These are phyloP conservation scores for Cladosporium colombiae DNA, from an alignment of 2,329 filamentous ascomycete species.

Conservation along the genomic window DNA sequence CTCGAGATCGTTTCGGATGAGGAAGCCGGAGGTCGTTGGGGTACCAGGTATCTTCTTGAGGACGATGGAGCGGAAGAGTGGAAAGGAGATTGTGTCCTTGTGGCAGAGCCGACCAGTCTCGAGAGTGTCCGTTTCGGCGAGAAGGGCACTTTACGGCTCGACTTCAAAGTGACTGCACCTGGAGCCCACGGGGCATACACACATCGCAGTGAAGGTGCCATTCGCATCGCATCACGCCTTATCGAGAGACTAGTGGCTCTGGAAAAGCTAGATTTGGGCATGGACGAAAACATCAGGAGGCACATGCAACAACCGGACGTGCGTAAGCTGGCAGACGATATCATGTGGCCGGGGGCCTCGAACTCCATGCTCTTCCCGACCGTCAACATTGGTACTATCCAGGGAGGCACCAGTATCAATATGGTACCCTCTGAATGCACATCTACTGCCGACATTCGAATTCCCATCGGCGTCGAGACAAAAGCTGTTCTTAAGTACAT, in stretches of 20 bases:
- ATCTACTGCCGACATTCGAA: slow-evolving; percentile 45
- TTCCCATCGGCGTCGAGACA: slow-evolving; percentile 42
- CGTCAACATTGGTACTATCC: slow-evolving; percentile 45
- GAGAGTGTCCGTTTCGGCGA: slow-evolving; percentile 45
- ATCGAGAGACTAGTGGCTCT: slow-evolving; percentile 36
- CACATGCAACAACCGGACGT: slow-evolving; percentile 38
- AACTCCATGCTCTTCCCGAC: slow-evolving; percentile 40
- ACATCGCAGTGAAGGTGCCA: slow-evolving; percentile 43
- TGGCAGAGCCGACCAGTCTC: slow-evolving; percentile 43
- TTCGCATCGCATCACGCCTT: slow-evolving; percentile 38
- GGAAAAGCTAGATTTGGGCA: slow-evolving; percentile 32
- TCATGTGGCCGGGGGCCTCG: slow-evolving; percentile 42
- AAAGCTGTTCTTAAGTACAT: slow-evolving; percentile 35
- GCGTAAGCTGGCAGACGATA: slow-evolving; percentile 36
- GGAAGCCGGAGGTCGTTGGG: slow-evolving; percentile 44
- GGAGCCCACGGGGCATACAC: slow-evolving; percentile 45
- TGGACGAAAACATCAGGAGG: slow-evolving; percentile 32
- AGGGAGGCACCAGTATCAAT: slow-evolving; percentile 46
- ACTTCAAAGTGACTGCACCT: slow-evolving; percentile 37
- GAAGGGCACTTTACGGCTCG: slow-evolving; percentile 46
- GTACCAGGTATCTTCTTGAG: slow-evolving; percentile 41
- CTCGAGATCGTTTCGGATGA: slow-evolving; percentile 44
- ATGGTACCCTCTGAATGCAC: slow-evolving; percentile 43
- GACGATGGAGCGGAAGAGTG: slow-evolving; percentile 33
- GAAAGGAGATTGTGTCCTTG: slow-evolving; percentile 44